A percentile compares a stretch with the other conserved stretches of the same genome.
Evolutionary conservation across 2,329 filamentous ascomycete species (phyloP).

Genomic region (Colletotrichum theobromicola): DNA sequence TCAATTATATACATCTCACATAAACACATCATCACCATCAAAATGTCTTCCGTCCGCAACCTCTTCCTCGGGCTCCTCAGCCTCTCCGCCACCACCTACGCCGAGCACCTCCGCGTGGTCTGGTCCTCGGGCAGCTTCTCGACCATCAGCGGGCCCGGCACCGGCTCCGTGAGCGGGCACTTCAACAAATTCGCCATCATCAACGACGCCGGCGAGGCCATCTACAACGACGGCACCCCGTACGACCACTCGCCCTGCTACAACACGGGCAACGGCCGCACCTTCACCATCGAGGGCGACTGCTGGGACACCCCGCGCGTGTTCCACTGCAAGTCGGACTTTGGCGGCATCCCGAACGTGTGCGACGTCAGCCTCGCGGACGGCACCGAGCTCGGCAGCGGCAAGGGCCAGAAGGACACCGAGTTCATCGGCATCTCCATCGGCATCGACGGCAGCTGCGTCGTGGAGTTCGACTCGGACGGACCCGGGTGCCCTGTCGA

Average conservation of each 20-base stretch:
- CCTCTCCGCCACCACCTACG: background rate
- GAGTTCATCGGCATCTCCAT: background rate
- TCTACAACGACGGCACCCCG: background rate
- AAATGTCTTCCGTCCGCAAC: background rate
- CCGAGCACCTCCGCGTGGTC: slow-evolving; percentile 2
- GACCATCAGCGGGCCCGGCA: background rate
- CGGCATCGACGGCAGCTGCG: background rate
- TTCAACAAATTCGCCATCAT: background rate
- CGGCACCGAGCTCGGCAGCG: background rate
- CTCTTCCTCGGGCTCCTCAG: background rate
- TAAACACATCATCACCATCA: background rate
- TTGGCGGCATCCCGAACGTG: background rate
- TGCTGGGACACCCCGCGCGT: background rate
- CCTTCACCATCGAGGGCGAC: background rate
- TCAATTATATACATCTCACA: background rate
- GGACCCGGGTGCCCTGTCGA: background rate
- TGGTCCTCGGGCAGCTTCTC: background rate
- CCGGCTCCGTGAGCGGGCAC: background rate
- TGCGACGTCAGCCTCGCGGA: background rate
- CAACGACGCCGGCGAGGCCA: background rate
- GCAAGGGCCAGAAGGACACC: background rate
- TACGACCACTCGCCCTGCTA: background rate
- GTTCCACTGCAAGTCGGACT: background rate
- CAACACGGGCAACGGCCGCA: slow-evolving; percentile 1
- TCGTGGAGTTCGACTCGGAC: background rate